Evolutionary conservation across 139 green algal genomes (phyloP).

Genomic region (Micractinium conductrix): DNA sequence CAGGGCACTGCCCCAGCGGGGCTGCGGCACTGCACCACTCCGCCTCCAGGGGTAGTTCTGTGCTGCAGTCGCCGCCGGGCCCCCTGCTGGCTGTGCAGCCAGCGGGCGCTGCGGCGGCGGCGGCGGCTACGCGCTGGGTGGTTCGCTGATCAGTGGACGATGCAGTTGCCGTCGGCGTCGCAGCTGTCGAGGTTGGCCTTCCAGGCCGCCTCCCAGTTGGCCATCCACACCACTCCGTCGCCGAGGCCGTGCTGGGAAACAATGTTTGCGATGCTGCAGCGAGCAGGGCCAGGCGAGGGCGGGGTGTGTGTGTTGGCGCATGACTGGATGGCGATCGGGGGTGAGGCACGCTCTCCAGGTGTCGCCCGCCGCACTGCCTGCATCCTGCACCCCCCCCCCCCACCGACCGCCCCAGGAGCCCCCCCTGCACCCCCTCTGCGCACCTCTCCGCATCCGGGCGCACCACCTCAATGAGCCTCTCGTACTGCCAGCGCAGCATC

Average conservation of each 20-base stretch:
- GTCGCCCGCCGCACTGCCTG: too few species aligned
- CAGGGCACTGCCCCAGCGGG: too few species aligned
- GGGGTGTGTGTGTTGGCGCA: background rate
- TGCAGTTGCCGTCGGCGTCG: background rate
- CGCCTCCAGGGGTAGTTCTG: too few species aligned
- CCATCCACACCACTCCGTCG: slow-evolving; percentile 21
- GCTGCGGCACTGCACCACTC: too few species aligned
- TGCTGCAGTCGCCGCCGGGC: too few species aligned
- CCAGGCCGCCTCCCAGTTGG: slow-evolving; percentile 28
- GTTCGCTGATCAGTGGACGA: background rate
- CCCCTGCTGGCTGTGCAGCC: too few species aligned
- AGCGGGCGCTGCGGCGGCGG: too few species aligned
- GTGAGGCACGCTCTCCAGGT: background rate
- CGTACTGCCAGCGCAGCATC: slow-evolving; percentile 13
- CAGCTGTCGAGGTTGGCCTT: slow-evolving; percentile 17
- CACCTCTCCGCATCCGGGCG: slow-evolving; percentile 11
- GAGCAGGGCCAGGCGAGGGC: background rate
- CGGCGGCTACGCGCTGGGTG: too few species aligned
- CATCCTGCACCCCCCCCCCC: too few species aligned
- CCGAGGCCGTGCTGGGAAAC: slow-evolving; percentile 2
- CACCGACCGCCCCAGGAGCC: too few species aligned
- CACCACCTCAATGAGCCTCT: slow-evolving; percentile 28
- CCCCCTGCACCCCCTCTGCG: too few species aligned
- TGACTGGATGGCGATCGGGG: background rate
- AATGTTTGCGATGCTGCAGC: background rate